Conservation (phyloP, 164 flowering plant genomes). For the Cinnamomum micranthum region DNA sequence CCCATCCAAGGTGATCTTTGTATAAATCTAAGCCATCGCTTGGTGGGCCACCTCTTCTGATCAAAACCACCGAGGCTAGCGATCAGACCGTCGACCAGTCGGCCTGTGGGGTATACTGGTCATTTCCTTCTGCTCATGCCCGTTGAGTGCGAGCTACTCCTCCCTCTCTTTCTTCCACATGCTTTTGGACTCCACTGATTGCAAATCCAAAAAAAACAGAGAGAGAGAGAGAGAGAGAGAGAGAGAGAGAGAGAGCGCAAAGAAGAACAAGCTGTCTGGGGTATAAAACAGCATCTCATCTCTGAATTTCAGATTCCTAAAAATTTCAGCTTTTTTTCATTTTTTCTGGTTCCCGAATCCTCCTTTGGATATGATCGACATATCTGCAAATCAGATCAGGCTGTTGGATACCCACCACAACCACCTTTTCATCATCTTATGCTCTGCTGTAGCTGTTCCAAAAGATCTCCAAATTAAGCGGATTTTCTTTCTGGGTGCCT, state of each 20-base stretch:
- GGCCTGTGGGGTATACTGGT: slow-evolving; percentile 19
- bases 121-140: slow-evolving; percentile 5
- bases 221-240: neutral
- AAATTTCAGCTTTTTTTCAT: neutral
- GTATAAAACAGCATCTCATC: slow-evolving; percentile 5
- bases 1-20: too few relatives aligned
- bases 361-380: slow-evolving; percentile 27
- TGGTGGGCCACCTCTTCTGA: neutral
- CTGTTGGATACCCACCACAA: slow-evolving; percentile 23
- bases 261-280: neutral
- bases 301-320: slow-evolving; percentile 7
- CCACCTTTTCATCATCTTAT: slow-evolving; percentile 8
- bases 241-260: neutral
- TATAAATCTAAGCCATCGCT: too few relatives aligned
- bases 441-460: neutral
- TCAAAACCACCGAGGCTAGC: neutral
- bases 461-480: slow-evolving; percentile 1
- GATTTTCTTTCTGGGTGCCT: slow-evolving; percentile 4
- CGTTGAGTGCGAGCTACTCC: slow-evolving; percentile 14
- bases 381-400: slow-evolving; percentile 30
- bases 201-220: neutral
- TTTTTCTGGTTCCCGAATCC: slow-evolving; percentile 17
- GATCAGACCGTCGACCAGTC: too few relatives aligned
- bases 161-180: slow-evolving; percentile 17
- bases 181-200: slow-evolving; percentile 12